Evolutionary conservation across 257 asterid species (phyloP).

Genomic region (Solanum pimpinellifolium): DNA sequence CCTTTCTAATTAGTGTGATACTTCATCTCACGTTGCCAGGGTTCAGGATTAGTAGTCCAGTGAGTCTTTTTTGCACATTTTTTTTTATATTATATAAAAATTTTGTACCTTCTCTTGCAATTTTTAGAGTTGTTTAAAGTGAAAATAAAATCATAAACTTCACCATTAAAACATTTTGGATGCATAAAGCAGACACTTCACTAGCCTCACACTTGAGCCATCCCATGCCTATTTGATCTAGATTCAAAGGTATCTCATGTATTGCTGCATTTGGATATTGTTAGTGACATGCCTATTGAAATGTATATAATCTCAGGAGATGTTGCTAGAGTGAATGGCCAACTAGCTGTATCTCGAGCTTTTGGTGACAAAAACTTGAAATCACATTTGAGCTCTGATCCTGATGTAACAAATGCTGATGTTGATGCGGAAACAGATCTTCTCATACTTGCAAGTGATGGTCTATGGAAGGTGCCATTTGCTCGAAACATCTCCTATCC

Average conservation of each 20-base stretch:
- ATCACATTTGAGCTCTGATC: slow-evolving; percentile 70
- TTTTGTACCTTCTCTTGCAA: not conserved
- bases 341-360: slow-evolving; percentile 89
- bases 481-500: not conserved
- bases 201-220: not conserved
- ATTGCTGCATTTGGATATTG: not conserved
- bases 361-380: slow-evolving; percentile 88
- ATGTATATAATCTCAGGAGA: slow-evolving; percentile 47
- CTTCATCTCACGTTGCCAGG: not conserved
- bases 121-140: not conserved
- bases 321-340: slow-evolving; percentile 85
- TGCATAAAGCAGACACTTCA: not conserved
- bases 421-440: slow-evolving; percentile 49
- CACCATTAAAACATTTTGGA: not conserved
- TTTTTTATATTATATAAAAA: not conserved
- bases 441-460: slow-evolving; percentile 90
- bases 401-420: slow-evolving; percentile 49
- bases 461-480: slow-evolving; percentile 71
- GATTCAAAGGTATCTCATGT: not conserved
- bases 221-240: not conserved
- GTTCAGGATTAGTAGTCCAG: not conserved
- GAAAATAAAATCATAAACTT: not conserved
- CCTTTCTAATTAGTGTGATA: not conserved
- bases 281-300: not conserved
- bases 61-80: not conserved